Percentiles rank a stretch among this genome's conserved stretches.
Conservation (phyloP, 805 yeast genomes). For the Candida ulmi region DNA sequence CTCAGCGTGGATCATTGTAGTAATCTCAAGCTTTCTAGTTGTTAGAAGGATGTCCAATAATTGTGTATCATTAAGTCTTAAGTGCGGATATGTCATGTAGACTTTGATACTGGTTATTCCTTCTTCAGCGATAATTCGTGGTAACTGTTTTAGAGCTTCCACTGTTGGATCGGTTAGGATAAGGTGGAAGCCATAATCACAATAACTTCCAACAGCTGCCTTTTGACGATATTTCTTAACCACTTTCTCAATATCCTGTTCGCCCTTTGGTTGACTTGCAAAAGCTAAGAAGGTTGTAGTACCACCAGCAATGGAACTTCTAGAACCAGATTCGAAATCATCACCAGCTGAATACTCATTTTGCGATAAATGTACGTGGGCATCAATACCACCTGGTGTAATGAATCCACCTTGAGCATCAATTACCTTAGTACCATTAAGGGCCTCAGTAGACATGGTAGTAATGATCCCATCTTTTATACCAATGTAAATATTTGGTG, state of each 20-base stretch:
- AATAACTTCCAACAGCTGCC: constrained; percentile 29
- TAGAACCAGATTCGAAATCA: constrained; percentile 37
- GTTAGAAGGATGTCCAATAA: constrained; percentile 32
- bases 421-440: constrained; percentile 24
- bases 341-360: constrained; percentile 37
- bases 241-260: constrained; percentile 24
- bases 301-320: constrained; percentile 45
- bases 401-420: constrained; percentile 44
- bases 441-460: constrained; percentile 28
- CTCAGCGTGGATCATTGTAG: constrained; percentile 49
- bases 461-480: constrained; percentile 33
- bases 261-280: constrained; percentile 37
- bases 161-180: constrained; percentile 33
- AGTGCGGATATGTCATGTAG: constrained; percentile 41
- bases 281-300: constrained; percentile 43
- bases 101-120: constrained; percentile 23
- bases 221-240: constrained; percentile 26
- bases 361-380: constrained; percentile 44
- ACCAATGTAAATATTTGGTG: constrained; percentile 35
- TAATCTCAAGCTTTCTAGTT: constrained; percentile 35
- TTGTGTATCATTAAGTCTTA: constrained; percentile 35
- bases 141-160: constrained; percentile 28
- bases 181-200: constrained; percentile 46
- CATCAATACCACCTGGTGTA: constrained; percentile 48
- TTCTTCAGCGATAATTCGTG: constrained; percentile 24